These are phyloP conservation scores for Phascolomyces articulosus DNA, from an alignment of 371 early-diverging fungal genomes.

Conservation along the genomic window DNA sequence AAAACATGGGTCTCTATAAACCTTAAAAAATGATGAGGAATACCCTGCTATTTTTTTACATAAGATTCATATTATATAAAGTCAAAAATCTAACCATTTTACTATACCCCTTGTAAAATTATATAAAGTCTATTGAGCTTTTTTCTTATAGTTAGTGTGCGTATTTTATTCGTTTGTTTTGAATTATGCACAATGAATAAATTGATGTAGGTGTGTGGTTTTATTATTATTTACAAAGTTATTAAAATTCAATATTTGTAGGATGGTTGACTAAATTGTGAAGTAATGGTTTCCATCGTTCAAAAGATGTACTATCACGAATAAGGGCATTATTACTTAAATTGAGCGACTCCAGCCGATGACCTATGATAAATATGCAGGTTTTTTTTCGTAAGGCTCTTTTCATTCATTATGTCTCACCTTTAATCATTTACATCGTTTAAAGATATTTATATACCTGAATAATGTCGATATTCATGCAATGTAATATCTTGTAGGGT, in stretches of 20 bases:
- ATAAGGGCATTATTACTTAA: slow-evolving; percentile 25
- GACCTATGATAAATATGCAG: no score
- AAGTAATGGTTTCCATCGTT: slow-evolving; percentile 17
- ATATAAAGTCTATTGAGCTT: no score
- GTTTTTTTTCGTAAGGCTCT: no score
- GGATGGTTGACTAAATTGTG: background rate
- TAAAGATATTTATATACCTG: background rate
- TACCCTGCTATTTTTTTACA: background rate
- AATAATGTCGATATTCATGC: background rate
- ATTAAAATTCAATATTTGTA: background rate
- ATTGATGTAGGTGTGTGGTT: no score
- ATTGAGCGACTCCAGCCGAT: slow-evolving; percentile 11
- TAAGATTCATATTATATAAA: no score
- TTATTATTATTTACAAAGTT: slow-evolving; percentile 8
- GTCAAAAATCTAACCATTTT: background rate
- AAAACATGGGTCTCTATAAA: background rate
- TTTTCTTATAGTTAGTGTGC: no score
- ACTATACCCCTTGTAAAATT: background rate
- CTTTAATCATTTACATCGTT: no score
- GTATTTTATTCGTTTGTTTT: no score
- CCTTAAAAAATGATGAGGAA: background rate
- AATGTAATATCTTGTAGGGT: background rate
- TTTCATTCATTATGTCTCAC: no score
- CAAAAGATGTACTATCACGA: slow-evolving; percentile 5
- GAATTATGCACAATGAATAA: no score